Evolutionary conservation across 108 stramenopile genomes (phyloP), one percentile per base, ranked within the genome.

Genomic region (Cyclotella choctawhatcheeana): DNA sequence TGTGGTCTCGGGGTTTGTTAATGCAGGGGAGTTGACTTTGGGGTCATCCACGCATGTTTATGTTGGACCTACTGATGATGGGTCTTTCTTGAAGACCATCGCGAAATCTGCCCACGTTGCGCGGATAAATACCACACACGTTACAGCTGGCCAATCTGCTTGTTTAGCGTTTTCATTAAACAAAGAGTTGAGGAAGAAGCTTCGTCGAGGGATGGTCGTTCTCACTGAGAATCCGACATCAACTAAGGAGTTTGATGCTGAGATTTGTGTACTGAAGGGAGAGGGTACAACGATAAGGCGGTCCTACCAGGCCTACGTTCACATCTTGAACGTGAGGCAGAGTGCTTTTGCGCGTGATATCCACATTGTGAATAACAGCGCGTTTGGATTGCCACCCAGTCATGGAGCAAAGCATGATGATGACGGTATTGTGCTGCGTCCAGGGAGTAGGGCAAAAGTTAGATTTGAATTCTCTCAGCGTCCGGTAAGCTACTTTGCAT

Each of bases 201-300:
- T 95, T 5, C 77, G 94, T 48, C 84, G 90, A 12, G 94, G 94
- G 10, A 92, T 92, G 91, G 94, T 95, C 18, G 89, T 95, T 2
- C 27, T 93, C 20, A 68, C 69, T 27, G 89, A 89, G 48, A 73
- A 84, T 58, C 94, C 91, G 5, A 73, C 82, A 6, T 84, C 89
- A 10, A 89, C 94, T 2, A 86, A 79, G 60, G 85, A 90, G 54
- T 95, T 95, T 60, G 94, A 91, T 73, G 91, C 94, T 22, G 94
- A 95, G 70, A 95, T 95, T 69, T 95, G 94, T 60, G 94, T 95
- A 2, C 62, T 95, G 44, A 89, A 90, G 61, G 94, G 94, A 53
- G 91, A 91, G 51, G 87, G 87, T 14, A 92, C 94, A 32, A 95
- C 91, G 10, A 92, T 95, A 20, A 81, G 94, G 27, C 52, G 76